These are phyloP conservation scores for Syzygium syzygioides DNA, from an alignment of 441 rosid genomes.

Conservation along the genomic window DNA sequence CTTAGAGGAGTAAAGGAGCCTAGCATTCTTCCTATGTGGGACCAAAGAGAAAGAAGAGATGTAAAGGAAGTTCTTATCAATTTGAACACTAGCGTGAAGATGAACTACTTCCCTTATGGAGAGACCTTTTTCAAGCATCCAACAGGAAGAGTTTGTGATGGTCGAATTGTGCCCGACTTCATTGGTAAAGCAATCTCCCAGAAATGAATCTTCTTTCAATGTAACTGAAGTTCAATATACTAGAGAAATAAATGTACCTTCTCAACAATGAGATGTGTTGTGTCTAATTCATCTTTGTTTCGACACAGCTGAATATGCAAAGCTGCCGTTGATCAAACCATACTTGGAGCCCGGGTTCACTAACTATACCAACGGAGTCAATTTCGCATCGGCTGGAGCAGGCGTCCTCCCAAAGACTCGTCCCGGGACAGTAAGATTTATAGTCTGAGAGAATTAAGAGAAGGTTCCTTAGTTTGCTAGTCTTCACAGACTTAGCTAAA, in stretches of 20 bases:
- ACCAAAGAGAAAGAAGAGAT: too few species aligned
- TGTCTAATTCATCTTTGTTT: background rate
- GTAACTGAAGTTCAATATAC: background rate
- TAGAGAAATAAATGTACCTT: background rate
- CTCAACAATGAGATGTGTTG: background rate
- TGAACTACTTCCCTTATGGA: conserved; percentile 33
- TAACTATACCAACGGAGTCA: conserved; percentile 25
- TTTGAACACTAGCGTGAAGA: conserved; percentile 1
- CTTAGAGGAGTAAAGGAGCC: too few species aligned
- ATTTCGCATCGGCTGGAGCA: conserved; percentile 38
- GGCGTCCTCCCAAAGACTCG: conserved; percentile 17
- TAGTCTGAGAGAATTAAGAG: background rate
- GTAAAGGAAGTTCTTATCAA: too few species aligned
- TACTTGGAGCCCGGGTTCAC: conserved; percentile 22
- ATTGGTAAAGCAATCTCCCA: conserved; percentile 19
- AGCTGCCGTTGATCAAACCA: conserved; percentile 17
- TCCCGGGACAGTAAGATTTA: background rate
- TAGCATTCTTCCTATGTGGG: too few species aligned
- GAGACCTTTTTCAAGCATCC: conserved; percentile 14
- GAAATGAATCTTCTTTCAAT: background rate
- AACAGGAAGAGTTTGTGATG: conserved; percentile 37
- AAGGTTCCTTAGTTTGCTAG: background rate
- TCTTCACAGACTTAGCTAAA: background rate
- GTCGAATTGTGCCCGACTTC: conserved; percentile 33
- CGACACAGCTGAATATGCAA: conserved; percentile 11